These are phyloP conservation scores for Bjerkandera adusta DNA, from an alignment of 1,284 basidiomycete species.

Conservation along the genomic window DNA sequence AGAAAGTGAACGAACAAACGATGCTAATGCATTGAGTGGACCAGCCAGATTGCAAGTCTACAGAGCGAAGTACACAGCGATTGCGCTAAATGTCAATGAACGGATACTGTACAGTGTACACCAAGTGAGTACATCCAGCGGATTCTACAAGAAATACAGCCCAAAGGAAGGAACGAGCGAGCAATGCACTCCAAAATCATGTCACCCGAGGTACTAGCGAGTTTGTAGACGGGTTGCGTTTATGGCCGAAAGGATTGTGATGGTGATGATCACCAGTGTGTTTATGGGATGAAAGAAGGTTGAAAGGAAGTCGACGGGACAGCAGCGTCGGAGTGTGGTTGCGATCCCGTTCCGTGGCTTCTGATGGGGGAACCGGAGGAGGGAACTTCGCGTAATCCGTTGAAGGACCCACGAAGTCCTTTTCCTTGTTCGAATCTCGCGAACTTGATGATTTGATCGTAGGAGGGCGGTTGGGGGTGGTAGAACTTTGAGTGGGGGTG, in stretches of 20 bases:
- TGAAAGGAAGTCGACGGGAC: slow-evolving; percentile 65
- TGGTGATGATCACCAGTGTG: slow-evolving; percentile 40
- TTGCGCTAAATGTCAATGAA: not conserved
- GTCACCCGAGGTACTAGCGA: slow-evolving; percentile 34
- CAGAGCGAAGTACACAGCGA: slow-evolving; percentile 14
- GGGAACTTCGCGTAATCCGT: slow-evolving; percentile 70
- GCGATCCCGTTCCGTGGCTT: slow-evolving; percentile 21
- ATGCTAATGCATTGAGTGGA: not conserved
- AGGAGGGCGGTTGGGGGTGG: slow-evolving; percentile 16
- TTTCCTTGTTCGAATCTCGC: slow-evolving; percentile 34
- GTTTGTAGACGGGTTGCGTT: slow-evolving; percentile 60
- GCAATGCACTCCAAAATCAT: slow-evolving; percentile 12
- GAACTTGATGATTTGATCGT: slow-evolving; percentile 22
- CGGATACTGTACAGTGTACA: slow-evolving; percentile 2
- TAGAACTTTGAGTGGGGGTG: slow-evolving; percentile 27
- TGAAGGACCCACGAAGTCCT: slow-evolving; percentile 59
- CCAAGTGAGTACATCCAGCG: slow-evolving; percentile 4
- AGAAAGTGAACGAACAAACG: not conserved
- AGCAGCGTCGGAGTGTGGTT: slow-evolving; percentile 37
- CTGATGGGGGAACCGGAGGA: slow-evolving; percentile 55
- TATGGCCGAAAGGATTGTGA: slow-evolving; percentile 36
- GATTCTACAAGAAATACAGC: slow-evolving; percentile 10
- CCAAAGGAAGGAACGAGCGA: slow-evolving; percentile 1
- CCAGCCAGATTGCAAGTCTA: slow-evolving; percentile 13
- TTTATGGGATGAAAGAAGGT: slow-evolving; percentile 48